Base-by-base conservation (phyloP, 83 land plant genomes). In the Thuja plicata region DNA sequence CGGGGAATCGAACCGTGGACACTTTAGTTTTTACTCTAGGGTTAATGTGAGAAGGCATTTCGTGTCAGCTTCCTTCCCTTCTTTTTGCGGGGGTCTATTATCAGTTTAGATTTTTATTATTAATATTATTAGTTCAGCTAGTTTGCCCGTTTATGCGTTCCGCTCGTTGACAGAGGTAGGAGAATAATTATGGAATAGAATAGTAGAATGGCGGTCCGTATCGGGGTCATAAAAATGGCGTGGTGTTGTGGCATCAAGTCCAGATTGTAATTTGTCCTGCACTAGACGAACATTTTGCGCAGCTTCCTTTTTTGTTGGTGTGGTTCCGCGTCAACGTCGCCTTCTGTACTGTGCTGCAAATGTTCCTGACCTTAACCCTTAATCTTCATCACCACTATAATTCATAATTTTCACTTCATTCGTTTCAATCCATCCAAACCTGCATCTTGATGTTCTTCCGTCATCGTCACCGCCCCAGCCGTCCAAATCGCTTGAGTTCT, bases 21-120 rank as follows among this genome's bases (percentile, higher is more conserved):
- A 66, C 87, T 86, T 86, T 55, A 34, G 87, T 43, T 86, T 57
- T 86, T 86, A 55, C 71, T 38, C 37, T 86, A 32, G 87, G 11
- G 85, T 16, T 43, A 82, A 46, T 86, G 6, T 60, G 38, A 16
- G 38, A 16, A 54, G 87, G 45, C 71, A 46, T 45, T n/a, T 24
- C 34, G 54, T 86, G 70, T 86, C 70, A 86, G 21, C 35, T 55
- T 86, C 87, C 57, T 86, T 8, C 35, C 8, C 38, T 52, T 52
- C 15, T 52, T 13, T 46, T 10, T 10, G 54, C 13, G 55, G 16
- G 55, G 55, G n/a, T 55, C 70, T 16, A 32, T 54, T 37, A 40
- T 34, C 27, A 16, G 4, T 55, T 1, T 55, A n/a, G 16, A 86
- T 13, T 86, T 86, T 82, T 45, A n/a, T 45, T n/a, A 82, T 82